These are phyloP conservation scores for Leishmania lainsoni DNA, from an alignment of 208 protist species.

Conservation along the genomic window DNA sequence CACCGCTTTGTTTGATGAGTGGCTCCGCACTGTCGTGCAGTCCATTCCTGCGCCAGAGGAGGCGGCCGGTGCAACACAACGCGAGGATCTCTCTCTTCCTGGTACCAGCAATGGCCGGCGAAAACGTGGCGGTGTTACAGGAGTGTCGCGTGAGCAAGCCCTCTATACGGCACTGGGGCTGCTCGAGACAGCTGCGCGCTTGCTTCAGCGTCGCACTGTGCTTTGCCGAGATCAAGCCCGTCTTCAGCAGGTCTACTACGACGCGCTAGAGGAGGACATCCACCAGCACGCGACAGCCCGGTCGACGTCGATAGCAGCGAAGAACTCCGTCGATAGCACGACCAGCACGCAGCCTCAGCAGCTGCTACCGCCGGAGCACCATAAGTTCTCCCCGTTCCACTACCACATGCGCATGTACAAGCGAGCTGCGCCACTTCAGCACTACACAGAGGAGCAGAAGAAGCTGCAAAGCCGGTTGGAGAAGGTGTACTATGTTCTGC, in stretches of 20 bases:
- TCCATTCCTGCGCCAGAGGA: constrained; percentile 38
- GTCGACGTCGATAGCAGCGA: background rate
- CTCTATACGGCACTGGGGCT: constrained; percentile 40
- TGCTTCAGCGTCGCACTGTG: constrained; percentile 35
- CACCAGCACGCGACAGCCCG: constrained; percentile 3
- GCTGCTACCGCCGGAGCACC: constrained; percentile 13
- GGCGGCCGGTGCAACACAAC: constrained; percentile 6
- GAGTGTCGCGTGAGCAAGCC: constrained; percentile 29
- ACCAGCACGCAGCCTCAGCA: background rate
- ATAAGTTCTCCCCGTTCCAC: constrained; percentile 46
- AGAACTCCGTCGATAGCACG: background rate
- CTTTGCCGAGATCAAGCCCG: constrained; percentile 34
- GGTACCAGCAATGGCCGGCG: background rate
- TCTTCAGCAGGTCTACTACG: constrained; percentile 65
- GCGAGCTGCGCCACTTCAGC: constrained; percentile 38
- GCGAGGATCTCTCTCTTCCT: constrained; percentile 2
- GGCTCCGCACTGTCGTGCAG: constrained; percentile 47
- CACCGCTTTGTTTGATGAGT: constrained; percentile 34
- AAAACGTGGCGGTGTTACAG: background rate
- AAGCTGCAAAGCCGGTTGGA: constrained; percentile 46
- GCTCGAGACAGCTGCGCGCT: constrained; percentile 40
- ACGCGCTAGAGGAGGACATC: constrained; percentile 62
- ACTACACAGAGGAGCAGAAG: constrained; percentile 39
- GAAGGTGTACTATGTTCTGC: constrained; percentile 55
- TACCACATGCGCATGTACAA: constrained; percentile 41